Conservation (phyloP, 2,329 filamentous ascomycete genomes). For the Mollisia scopiformis region DNA sequence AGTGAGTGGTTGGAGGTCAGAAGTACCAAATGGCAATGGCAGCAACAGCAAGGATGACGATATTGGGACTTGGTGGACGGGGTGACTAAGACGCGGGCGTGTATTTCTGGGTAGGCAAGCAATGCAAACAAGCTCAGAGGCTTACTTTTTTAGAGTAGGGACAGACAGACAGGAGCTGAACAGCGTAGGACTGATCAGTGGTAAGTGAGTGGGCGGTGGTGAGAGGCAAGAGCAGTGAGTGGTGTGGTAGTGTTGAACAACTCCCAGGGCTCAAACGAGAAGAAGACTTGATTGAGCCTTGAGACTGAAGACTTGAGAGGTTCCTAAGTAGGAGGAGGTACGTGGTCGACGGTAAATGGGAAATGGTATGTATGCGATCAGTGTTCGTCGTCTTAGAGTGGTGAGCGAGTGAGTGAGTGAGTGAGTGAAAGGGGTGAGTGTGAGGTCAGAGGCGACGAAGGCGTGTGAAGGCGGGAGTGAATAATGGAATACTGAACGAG, state of each 20-base stretch:
- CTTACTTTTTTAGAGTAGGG: background rate
- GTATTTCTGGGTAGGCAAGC: background rate
- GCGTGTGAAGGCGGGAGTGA: no score
- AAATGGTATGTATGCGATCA: no score
- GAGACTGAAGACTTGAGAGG: background rate
- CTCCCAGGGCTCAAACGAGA: no score
- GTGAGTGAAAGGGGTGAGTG: no score
- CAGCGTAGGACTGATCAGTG: background rate
- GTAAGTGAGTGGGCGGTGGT: background rate
- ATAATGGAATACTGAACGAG: no score
- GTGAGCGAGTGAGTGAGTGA: no score
- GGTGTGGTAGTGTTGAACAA: background rate
- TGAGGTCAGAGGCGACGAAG: no score
- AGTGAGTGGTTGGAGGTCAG: background rate
- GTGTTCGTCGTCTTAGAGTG: no score
- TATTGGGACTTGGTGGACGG: no score
- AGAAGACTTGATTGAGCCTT: background rate
- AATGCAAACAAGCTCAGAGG: background rate
- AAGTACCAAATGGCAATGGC: background rate
- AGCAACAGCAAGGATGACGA: background rate
- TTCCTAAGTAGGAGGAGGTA: no score
- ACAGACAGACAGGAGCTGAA: background rate
- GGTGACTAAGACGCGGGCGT: background rate
- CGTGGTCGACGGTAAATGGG: no score
- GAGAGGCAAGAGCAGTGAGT: background rate